Evolutionary conservation across 73 alveolate genomes (phyloP), one percentile per base, ranked within the genome.

Genomic region (Stentor roeselii): DNA sequence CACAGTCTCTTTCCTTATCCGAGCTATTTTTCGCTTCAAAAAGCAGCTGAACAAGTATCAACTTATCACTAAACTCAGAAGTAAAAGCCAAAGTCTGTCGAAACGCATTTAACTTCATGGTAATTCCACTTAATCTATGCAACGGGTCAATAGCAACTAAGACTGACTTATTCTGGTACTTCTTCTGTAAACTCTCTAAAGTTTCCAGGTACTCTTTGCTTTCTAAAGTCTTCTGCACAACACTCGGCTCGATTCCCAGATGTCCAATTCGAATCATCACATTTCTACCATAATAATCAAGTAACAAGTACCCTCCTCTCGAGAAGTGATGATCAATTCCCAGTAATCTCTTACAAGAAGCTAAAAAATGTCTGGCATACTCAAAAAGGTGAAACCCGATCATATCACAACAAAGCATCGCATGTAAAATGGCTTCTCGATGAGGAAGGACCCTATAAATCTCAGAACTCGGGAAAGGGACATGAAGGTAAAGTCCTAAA

Each of bases 321-420:
- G 80, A 67, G 34, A 67, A 67, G 41, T 90, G 95, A 88, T 88
- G 90, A 78, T 93, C 86, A 42, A 93, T 31, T 38, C 94, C 96
- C 38, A 95, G 92, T 75, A 93, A 76, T 77, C 93, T 91, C 75
- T 88, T 93, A 60, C 95, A 90, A 32, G 94, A 76, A 31, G 90
- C 76, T 85, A 91, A 42, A 86, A 95, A 95, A 74, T 95, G 94
- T 39, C 93, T 60, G 3, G 99, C 99, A 61, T 94, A 86, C 59
- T 86, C 96, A 86, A 89, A 95, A 39, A 85, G 84, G 75, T 95
- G 99, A 84, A 95, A 95, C 3, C 98, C 98, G 36, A 95, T 90
- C 38, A 94, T 82, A 85, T 95, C 98, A 78, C 98, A 93, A 37
- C 91, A 83, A 40, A 90, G 84, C 75, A 90, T 39, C 0, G 91